Base-by-base conservation (phyloP, 495 filamentous ascomycete genomes). In the Penicillium tannophilum region DNA sequence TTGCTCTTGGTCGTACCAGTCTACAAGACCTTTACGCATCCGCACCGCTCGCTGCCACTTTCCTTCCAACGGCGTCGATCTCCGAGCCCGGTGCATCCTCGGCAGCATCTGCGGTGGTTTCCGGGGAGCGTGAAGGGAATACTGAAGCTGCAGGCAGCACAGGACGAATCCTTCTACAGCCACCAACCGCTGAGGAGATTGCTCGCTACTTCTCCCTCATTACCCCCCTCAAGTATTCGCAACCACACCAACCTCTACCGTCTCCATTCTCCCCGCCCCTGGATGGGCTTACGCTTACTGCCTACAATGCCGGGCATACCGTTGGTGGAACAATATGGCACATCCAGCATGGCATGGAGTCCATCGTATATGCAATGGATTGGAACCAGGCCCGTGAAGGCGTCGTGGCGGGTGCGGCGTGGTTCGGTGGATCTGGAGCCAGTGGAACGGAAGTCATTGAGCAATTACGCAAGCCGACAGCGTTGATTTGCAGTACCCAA, bases 241-340 rank as follows among this genome's bases (percentile, higher is more conserved):
- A 98, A 70, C 90, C 93, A 2, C 94, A 93, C 66, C 90, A 93
- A 67, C 94, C 93, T 4, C 76, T 90, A 3, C 83, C 89, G 5
- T 94, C 92, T 12, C 87, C 91, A 0, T 94, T 91, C 70, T 94
- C 92, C 4, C 91, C 92, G 17, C 89, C 92, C 4, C 76, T 96
- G 16, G 89, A 92, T 60, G 92, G 92, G n/a, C 86, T 99, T 17
- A 96, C 91, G 2, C 90, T 99, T 53, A 97, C 94, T 7, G 94
- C 94, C 3, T 98, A 98, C 76, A 94, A 92, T 78, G 92, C 94
- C 28, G 95, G 94, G 31, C 93, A 97, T 69, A 96, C 93, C 0
- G 84, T 98, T 0, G 94, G 94, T 64, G 94, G 94, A 58, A 96
- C 94, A 26, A 96, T 99, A 74, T 99, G 94, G 94, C 93, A 98